Evolutionary conservation across 2,329 filamentous ascomycete genomes (phyloP), one percentile per base, ranked within the genome.

Genomic region (Aplosporella prunicola): DNA sequence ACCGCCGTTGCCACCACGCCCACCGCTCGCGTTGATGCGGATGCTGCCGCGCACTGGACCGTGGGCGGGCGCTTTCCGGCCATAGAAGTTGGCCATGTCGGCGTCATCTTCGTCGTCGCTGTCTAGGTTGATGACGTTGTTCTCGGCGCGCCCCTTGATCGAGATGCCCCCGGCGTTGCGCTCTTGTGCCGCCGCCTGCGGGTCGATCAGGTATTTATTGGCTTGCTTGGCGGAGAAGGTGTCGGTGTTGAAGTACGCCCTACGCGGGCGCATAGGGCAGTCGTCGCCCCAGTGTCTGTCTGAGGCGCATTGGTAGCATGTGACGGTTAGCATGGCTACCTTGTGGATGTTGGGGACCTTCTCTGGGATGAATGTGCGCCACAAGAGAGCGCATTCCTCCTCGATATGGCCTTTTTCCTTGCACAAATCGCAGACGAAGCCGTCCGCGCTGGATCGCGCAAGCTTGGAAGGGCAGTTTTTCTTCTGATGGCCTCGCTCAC

Each of bases 341-440:
- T 65, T 74, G 40, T 60, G 63, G 32, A 66, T 57, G 10, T 35
- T 32, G 7, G 30, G 8, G 5, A 43, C 14, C 20, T 56, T 55
- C 11, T 57, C 50, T 8, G 57, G 47, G 10, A 59, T 53, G 51
- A 71, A 79, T 13, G 67, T 74, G 40, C 70, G 65, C 77, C 77
- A 84, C 16, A 79, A 59, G 32, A 67, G 61, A 36, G 71, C 67
- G 52, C 81, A 85, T 2, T 69, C 58, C 9, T 62, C 52, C 50
- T 84, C 80, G 7, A 68, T 47, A 47, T 86, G 81, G 7, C 68
- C 62, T 3, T 50, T 45, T 5, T 67, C 67, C 25, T 61, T 61
- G 55, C 81, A 86, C 22, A 76, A 62, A 9, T 73, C 72, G 52
- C 81, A 86, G 3, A 69, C 67, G 31, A 70, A 60, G 15, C 67